Percentiles rank a stretch among this genome's conserved stretches.
Evolutionary conservation across 768 basidiomycete genomes (phyloP).

Genomic region (Podaxis sp.): DNA sequence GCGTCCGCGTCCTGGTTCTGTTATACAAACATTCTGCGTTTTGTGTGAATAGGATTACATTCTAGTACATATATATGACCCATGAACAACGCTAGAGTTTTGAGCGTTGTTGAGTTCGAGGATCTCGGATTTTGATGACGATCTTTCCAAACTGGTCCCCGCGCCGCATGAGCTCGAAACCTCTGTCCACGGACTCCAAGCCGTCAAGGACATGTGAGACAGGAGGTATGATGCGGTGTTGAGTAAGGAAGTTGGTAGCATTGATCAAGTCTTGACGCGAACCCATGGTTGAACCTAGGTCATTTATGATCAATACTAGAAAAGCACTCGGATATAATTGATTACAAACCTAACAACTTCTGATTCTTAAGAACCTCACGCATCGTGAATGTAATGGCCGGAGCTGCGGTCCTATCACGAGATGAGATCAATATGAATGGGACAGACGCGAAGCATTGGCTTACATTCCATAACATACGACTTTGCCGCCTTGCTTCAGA

Average conservation of each 20-base stretch:
- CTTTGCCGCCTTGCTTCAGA: constrained; percentile 56
- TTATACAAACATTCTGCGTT: background rate
- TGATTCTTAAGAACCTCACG: constrained; percentile 74
- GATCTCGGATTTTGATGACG: constrained; percentile 46
- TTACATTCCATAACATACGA: constrained; percentile 70
- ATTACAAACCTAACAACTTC: constrained; percentile 62
- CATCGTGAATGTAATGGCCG: constrained; percentile 70
- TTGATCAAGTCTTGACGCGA: constrained; percentile 71
- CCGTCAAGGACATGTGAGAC: constrained; percentile 72
- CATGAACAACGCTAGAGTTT: background rate
- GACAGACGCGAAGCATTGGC: constrained; percentile 18
- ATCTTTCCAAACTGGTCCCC: constrained; percentile 82
- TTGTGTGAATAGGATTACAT: background rate
- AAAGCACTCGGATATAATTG: background rate
- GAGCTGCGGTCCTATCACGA: constrained; percentile 58
- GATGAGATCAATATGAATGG: constrained; percentile 2
- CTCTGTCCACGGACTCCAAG: constrained; percentile 60
- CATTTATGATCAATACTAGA: background rate
- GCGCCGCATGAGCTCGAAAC: constrained; percentile 63
- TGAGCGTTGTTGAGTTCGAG: background rate
- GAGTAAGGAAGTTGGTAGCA: constrained; percentile 66
- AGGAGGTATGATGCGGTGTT: constrained; percentile 68
- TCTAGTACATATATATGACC: background rate
- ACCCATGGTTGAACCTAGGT: constrained; percentile 80
- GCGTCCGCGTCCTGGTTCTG: background rate